phyloP scores from a whole-genome alignment of 2,329 filamentous ascomycete species.

The Orbilia quercus region DNA sequence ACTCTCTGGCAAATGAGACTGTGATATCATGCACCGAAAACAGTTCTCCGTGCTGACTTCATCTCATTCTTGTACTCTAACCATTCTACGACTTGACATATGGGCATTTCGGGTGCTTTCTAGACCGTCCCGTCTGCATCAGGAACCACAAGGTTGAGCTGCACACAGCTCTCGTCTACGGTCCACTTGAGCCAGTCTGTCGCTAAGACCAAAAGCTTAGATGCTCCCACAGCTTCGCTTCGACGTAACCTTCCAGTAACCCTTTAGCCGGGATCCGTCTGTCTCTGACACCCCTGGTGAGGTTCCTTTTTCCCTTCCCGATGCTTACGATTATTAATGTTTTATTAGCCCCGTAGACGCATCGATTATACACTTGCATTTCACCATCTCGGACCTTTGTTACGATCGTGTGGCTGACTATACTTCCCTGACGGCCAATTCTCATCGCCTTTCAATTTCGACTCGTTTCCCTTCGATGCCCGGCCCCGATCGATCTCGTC shows the following conservation, averaged over 20 bases:
- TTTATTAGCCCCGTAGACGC: not conserved
- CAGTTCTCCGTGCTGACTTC: not conserved
- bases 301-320: not conserved
- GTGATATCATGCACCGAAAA: not conserved
- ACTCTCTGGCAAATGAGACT: slow-evolving; percentile 1
- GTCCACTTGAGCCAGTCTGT: slow-evolving; percentile 1
- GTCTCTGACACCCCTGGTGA: slow-evolving; percentile 2
- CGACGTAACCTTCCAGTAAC: slow-evolving; percentile 13
- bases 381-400: not conserved
- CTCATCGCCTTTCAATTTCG: slow-evolving; percentile 11
- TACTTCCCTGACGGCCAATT: not conserved
- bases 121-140: not conserved
- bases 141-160: not conserved
- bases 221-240: slow-evolving; percentile 26
- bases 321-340: slow-evolving; percentile 6
- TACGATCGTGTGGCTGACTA: not conserved
- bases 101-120: too few relatives aligned
- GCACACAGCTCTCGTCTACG: not conserved
- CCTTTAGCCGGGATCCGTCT: slow-evolving; percentile 11
- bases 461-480: not conserved
- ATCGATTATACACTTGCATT: not conserved
- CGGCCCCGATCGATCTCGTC: not conserved
- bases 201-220: slow-evolving; percentile 17
- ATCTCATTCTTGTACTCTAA: not conserved
- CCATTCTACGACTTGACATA: not conserved